Base-by-base conservation (phyloP, 1,139 yeast genomes). In the Saccharomyces pastorianus region DNA sequence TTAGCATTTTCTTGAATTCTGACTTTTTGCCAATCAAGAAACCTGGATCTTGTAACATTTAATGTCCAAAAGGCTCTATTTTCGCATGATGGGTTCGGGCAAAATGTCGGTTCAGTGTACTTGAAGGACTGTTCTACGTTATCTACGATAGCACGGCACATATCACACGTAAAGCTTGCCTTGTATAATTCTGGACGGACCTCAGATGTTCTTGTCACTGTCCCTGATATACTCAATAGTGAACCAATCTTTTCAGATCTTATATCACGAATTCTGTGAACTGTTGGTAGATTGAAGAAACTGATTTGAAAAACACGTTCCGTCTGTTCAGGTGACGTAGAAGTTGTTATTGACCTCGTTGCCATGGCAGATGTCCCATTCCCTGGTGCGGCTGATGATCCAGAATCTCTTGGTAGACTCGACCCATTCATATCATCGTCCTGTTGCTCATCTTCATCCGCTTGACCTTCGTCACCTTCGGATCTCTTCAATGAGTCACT, bases 11-110 rank as follows among this genome's bases (percentile, higher is more conserved):
- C 99, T 70, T 93, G 99, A 58, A 93, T 87, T 62, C 99, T 80
- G 26, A 91, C 95, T 63, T 88, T 87, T 72, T 93, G 99, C 99
- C 99, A 93, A 75, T 93, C 99, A 59, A 89, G 78, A 65, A 93
- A 93, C 59, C 85, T 89, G 0, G 96, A 88, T 70, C 90, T 89
- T 29, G 88, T 71, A 20, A 91, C 84, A 64, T 88, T 85, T 55
- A 95, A 74, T 0, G 95, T 83, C 95, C 96, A 93, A 56, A 83
- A 78, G 2, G 88, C 79, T 66, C 89, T 91, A 72, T 93, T 93
- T 59, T 83, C 88, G 75, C 99, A 93, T 4, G 87, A 81, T 6
- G 91, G 91, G 59, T 83, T 85, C 23, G 89, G 86, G 72, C 99
- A 93, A 59, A 88, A 83, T 3, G 95, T 85, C 47, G 99, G 99